Evolutionary conservation across 192 early-diverging fungal genomes (phyloP).

Genomic region (Coemansia sp.): DNA sequence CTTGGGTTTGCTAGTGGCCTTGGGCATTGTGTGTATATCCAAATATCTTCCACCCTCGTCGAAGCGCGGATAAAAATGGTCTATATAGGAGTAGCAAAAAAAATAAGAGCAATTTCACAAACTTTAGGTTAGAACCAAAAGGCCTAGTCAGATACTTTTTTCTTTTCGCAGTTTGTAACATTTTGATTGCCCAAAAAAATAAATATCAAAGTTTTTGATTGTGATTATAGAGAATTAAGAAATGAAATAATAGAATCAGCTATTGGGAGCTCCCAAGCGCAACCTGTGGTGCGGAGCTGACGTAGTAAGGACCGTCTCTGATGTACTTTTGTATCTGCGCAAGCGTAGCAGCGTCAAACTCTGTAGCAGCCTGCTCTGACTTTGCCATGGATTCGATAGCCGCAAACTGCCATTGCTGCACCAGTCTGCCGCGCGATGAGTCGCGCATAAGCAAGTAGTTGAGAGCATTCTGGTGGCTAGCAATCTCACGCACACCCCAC

Average conservation of each 20-base stretch:
- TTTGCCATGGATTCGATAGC: constrained; percentile 37
- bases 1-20: constrained; percentile 38
- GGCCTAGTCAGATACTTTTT: neutral
- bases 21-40: constrained; percentile 32
- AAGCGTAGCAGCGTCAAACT: constrained; percentile 37
- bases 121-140: neutral
- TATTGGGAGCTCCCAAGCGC: constrained; percentile 25
- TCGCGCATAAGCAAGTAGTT: constrained; percentile 50
- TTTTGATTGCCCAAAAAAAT: constrained; percentile 3
- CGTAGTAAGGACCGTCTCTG: constrained; percentile 51
- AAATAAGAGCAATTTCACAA: neutral
- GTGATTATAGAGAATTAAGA: constrained; percentile 10
- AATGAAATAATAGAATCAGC: neutral
- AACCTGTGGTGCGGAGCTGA: constrained; percentile 31
- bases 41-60: neutral
- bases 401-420: constrained; percentile 54
- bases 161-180: neutral
- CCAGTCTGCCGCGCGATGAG: constrained; percentile 37
- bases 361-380: constrained; percentile 26
- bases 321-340: constrained; percentile 33
- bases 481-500: constrained; percentile 53
- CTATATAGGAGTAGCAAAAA: neutral
- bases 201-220: constrained; percentile 12
- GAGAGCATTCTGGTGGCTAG: constrained; percentile 42
- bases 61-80: constrained; percentile 8